These are phyloP conservation scores for Pichia sp. DNA, from an alignment of 1,139 yeast species.

Conservation along the genomic window DNA sequence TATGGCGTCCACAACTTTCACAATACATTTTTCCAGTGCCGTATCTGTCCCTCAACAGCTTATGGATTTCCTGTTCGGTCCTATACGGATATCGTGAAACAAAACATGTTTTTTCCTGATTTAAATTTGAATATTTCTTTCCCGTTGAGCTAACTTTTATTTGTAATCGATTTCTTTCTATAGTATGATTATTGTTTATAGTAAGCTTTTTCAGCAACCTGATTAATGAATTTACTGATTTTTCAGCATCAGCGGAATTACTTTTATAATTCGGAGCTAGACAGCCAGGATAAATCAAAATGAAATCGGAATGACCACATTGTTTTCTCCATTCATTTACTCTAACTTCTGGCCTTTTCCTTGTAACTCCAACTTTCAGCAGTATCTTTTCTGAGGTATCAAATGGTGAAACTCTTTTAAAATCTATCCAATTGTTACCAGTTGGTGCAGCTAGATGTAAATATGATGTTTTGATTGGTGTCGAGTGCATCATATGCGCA, in stretches of 20 bases:
- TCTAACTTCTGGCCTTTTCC: conserved; percentile 38
- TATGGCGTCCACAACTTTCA: conserved; percentile 16
- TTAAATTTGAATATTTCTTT: conserved; percentile 15
- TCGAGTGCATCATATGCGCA: conserved; percentile 32
- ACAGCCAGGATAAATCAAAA: conserved; percentile 32
- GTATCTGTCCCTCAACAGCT: conserved; percentile 39
- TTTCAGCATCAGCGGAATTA: conserved; percentile 6
- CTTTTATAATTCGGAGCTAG: conserved; percentile 14
- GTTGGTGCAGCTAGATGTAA: conserved; percentile 24
- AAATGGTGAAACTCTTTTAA: conserved; percentile 32
- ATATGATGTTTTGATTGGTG: conserved; percentile 29
- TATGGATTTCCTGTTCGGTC: conserved; percentile 42
- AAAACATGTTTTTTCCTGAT: conserved; percentile 16
- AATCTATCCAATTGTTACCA: conserved; percentile 20
- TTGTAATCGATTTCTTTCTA: neutral
- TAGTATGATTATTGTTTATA: neutral
- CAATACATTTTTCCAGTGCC: conserved; percentile 22
- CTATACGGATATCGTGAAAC: conserved; percentile 36
- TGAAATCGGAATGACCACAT: conserved; percentile 41
- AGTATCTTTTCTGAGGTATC: conserved; percentile 38
- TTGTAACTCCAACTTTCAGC: conserved; percentile 53
- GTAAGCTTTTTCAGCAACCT: conserved; percentile 14
- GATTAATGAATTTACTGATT: conserved; percentile 9
- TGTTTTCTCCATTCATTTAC: conserved; percentile 50
- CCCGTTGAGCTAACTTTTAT: neutral